Conservation (phyloP, 1,139 yeast species). For the Yamadazyma kanchanaburiensis region DNA sequence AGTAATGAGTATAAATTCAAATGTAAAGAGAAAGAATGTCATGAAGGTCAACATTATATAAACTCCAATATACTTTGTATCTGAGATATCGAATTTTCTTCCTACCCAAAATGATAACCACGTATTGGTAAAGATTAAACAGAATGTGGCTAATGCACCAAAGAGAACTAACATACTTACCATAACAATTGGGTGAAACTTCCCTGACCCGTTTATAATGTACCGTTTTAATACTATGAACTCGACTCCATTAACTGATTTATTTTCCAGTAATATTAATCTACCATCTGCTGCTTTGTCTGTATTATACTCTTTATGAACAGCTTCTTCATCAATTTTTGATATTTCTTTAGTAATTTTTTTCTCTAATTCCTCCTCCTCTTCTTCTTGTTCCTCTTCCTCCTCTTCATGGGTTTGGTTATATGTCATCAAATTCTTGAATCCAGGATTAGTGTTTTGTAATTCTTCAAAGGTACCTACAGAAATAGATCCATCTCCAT, state of each 20-base stretch:
- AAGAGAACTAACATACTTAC: constrained; percentile 12
- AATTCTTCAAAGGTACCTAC: constrained; percentile 39
- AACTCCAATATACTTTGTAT: constrained; percentile 68
- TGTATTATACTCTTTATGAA: constrained; percentile 11
- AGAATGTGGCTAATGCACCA: constrained; percentile 51
- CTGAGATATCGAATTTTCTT: constrained; percentile 46
- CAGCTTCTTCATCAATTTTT: constrained; percentile 13
- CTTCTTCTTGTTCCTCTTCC: constrained; percentile 24
- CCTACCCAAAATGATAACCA: constrained; percentile 89
- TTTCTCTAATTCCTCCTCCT: constrained; percentile 19
- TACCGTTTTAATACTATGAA: constrained; percentile 37
- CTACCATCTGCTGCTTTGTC: constrained; percentile 23
- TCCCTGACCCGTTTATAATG: constrained; percentile 56
- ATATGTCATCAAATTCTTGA: constrained; percentile 16
- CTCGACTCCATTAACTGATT: constrained; percentile 37
- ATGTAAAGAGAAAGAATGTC: constrained; percentile 33
- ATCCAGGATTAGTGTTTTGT: constrained; percentile 17
- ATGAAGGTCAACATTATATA: constrained; percentile 56
- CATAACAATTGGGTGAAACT: constrained; percentile 20
- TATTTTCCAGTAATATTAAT: constrained; percentile 26
- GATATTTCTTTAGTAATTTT: constrained; percentile 12
- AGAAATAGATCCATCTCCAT: constrained; percentile 37
- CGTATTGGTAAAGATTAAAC: constrained; percentile 63
- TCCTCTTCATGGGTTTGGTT: constrained; percentile 18
- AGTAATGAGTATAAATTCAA: constrained; percentile 51